Conservation (phyloP, 2,329 filamentous ascomycete genomes). For the Stenocarpella maydis region DNA sequence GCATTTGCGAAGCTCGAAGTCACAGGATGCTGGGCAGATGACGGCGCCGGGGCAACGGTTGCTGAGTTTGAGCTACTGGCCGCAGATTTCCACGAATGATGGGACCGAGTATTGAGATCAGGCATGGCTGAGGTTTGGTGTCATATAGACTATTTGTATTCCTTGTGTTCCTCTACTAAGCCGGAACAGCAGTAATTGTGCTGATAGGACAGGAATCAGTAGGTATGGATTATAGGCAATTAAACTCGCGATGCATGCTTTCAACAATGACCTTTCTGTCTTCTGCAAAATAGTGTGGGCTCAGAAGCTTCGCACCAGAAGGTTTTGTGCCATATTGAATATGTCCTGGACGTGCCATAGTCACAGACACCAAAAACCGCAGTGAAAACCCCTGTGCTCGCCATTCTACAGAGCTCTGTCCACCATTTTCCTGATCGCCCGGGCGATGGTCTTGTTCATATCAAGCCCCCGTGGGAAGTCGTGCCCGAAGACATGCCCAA, state of each 20-base stretch:
- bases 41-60: slow-evolving; percentile 25
- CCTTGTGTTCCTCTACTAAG: too few relatives aligned
- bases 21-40: slow-evolving; percentile 21
- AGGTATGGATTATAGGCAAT: too few relatives aligned
- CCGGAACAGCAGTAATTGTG: too few relatives aligned
- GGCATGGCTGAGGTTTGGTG: background rate
- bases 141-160: too few relatives aligned
- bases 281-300: too few relatives aligned
- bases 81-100: background rate
- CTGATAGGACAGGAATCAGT: too few relatives aligned
- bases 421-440: slow-evolving; percentile 30
- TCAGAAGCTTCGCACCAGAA: too few relatives aligned
- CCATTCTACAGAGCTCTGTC: slow-evolving; percentile 24
- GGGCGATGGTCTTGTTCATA: slow-evolving; percentile 32
- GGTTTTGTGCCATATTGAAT: too few relatives aligned
- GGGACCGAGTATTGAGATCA: background rate
- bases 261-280: too few relatives aligned
- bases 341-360: background rate
- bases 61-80: slow-evolving; percentile 27
- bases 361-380: background rate
- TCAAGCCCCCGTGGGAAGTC: slow-evolving; percentile 33
- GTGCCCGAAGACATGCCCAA: slow-evolving; percentile 33
- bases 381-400: background rate
- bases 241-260: too few relatives aligned
- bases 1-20: background rate